phyloP scores from a whole-genome alignment of 257 asterid species.

The Lithospermum erythrorhizon region DNA sequence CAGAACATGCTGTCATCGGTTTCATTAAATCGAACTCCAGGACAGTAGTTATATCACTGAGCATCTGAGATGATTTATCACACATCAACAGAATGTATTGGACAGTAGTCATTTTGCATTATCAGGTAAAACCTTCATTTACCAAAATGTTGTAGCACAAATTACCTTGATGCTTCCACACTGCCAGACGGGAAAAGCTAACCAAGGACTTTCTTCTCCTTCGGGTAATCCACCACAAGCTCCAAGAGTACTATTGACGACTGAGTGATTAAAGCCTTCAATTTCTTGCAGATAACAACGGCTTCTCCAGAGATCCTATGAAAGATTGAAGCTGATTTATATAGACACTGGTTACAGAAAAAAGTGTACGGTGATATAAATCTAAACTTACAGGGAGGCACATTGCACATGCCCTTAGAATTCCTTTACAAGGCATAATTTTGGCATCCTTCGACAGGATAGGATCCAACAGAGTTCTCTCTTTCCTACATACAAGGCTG shows the following conservation, averaged over 20 bases:
- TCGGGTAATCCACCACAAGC: constrained; percentile 77
- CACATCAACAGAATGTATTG: not conserved
- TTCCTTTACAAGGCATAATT: constrained; percentile 79
- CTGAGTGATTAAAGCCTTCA: constrained; percentile 81
- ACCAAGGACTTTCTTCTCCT: constrained; percentile 50
- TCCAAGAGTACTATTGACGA: constrained; percentile 62
- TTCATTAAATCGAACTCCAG: constrained; percentile 72
- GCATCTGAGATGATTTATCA: constrained; percentile 35
- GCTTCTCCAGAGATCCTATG: constrained; percentile 85
- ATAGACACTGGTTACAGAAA: not conserved
- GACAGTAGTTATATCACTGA: constrained; percentile 47
- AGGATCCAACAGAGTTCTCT: constrained; percentile 51
- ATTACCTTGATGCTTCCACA: constrained; percentile 73
- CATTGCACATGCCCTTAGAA: constrained; percentile 78
- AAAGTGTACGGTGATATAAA: constrained; percentile 5
- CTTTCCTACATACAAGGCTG: constrained; percentile 46
- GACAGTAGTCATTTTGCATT: not conserved
- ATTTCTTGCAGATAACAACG: constrained; percentile 61
- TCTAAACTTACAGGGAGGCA: constrained; percentile 63
- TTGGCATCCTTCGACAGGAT: constrained; percentile 50
- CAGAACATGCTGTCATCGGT: constrained; percentile 56
- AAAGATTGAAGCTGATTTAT: constrained; percentile 10
- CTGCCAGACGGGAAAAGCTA: constrained; percentile 69
- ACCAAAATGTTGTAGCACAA: constrained; percentile 2
- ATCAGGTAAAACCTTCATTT: constrained; percentile 4